Evolutionary conservation across 768 basidiomycete species (phyloP).

Genomic region (Tylopilus sp.): DNA sequence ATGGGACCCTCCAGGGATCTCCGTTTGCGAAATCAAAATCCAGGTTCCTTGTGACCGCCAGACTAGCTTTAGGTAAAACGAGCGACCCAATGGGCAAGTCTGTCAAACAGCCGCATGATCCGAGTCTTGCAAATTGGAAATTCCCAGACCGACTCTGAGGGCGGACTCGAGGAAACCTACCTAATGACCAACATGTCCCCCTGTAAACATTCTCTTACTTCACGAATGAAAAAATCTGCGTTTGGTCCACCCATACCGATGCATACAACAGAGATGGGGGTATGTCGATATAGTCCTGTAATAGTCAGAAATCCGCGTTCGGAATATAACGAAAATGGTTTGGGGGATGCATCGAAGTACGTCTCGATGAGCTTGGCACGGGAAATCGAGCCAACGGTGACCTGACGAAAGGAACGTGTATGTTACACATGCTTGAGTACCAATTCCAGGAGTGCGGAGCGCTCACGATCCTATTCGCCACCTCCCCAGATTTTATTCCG

Average conservation of each 20-base stretch:
- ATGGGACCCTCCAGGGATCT: slow-evolving; percentile 42
- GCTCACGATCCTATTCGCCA: slow-evolving; percentile 76
- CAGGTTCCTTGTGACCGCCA: slow-evolving; percentile 70
- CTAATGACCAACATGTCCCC: slow-evolving; percentile 57
- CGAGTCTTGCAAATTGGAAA: slow-evolving; percentile 46
- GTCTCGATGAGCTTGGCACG: slow-evolving; percentile 59
- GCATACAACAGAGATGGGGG: slow-evolving; percentile 68
- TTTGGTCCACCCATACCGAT: slow-evolving; percentile 85
- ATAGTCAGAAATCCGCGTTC: slow-evolving; percentile 76
- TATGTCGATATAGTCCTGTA: slow-evolving; percentile 60
- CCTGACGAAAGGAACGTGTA: slow-evolving; percentile 39
- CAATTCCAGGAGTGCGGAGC: not conserved
- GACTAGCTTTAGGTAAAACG: slow-evolving; percentile 64
- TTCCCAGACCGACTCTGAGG: not conserved
- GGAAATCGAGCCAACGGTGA: slow-evolving; percentile 73
- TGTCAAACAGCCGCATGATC: slow-evolving; percentile 72
- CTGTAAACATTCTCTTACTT: slow-evolving; percentile 67
- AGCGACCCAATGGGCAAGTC: slow-evolving; percentile 73
- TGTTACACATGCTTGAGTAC: not conserved
- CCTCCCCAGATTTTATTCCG: slow-evolving; percentile 69
- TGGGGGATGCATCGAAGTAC: slow-evolving; percentile 56
- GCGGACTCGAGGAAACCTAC: slow-evolving; percentile 22
- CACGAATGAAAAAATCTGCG: slow-evolving; percentile 83
- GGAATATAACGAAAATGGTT: slow-evolving; percentile 59
- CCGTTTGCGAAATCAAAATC: slow-evolving; percentile 68